Evolutionary conservation across 2,329 filamentous ascomycete species (phyloP).

Genomic region (Aspergillus sp.): DNA sequence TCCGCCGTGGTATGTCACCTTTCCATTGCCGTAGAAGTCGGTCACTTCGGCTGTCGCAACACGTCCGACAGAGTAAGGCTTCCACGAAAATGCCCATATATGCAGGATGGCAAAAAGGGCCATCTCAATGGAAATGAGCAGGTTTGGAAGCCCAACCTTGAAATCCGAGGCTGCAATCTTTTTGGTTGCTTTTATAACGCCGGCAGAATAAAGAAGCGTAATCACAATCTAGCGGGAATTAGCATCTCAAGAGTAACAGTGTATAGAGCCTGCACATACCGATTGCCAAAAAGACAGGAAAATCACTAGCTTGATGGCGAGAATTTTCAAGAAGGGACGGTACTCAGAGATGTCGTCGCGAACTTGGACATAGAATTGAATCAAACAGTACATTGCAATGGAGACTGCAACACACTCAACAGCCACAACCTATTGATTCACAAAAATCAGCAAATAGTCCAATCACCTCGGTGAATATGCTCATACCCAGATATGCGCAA

Average conservation of each 20-base stretch:
- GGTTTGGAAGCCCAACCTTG: conserved; percentile 72
- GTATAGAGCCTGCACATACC: conserved; percentile 24
- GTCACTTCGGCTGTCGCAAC: conserved; percentile 44
- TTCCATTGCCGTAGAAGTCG: conserved; percentile 38
- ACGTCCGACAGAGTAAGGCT: conserved; percentile 55
- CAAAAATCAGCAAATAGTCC: background rate
- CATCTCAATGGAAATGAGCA: conserved; percentile 82
- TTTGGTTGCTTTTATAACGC: conserved; percentile 59
- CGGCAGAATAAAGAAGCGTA: conserved; percentile 56
- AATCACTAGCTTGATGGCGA: conserved; percentile 85
- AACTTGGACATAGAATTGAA: conserved; percentile 82
- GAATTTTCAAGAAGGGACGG: conserved; percentile 70
- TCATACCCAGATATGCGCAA: conserved; percentile 76
- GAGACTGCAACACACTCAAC: conserved; percentile 70
- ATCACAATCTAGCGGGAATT: conserved; percentile 46
- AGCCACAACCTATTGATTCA: conserved; percentile 49
- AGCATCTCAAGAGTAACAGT: background rate
- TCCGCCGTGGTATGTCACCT: conserved; percentile 59
- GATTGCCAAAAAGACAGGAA: conserved; percentile 88
- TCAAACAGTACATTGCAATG: conserved; percentile 82
- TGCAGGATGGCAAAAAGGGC: conserved; percentile 72
- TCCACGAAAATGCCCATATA: conserved; percentile 76
- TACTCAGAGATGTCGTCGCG: conserved; percentile 64
- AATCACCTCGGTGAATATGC: background rate
- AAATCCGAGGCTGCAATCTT: conserved; percentile 68